Percentiles rank a stretch among this genome's conserved stretches.
Evolutionary conservation across 257 asterid genomes (phyloP).

Genomic region (Lycium barbarum): DNA sequence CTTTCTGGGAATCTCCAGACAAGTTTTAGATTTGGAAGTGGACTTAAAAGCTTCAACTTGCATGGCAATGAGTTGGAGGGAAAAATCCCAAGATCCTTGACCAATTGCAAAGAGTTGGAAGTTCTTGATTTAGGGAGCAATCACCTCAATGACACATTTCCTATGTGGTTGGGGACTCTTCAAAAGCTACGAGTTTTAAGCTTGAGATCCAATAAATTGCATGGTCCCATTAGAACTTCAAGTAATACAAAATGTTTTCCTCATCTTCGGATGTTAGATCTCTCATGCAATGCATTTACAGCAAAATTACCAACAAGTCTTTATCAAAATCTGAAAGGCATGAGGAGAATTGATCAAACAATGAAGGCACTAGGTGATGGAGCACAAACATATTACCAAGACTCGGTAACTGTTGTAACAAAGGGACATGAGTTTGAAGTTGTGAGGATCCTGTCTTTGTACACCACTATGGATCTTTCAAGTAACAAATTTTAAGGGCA

Average conservation of each 20-base stretch:
- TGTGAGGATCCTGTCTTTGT: not conserved
- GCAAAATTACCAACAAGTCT: not conserved
- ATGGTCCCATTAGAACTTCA: not conserved
- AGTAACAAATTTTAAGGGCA: too few relatives aligned
- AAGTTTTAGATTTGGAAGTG: not conserved
- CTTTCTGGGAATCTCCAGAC: not conserved
- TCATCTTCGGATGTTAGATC: not conserved
- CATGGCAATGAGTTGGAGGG: not conserved
- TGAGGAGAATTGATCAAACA: not conserved
- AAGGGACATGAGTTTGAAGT: not conserved
- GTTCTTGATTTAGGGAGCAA: not conserved
- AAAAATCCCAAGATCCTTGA: conserved; percentile 33
- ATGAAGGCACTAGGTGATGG: not conserved
- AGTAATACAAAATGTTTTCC: not conserved
- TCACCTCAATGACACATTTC: not conserved
- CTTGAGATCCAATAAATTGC: not conserved
- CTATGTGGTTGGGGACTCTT: conserved; percentile 1
- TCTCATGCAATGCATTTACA: conserved; percentile 5
- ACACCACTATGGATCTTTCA: not conserved
- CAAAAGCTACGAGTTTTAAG: not conserved
- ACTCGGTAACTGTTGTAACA: not conserved
- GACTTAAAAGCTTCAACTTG: conserved; percentile 7
- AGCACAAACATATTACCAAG: not conserved
- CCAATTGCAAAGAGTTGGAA: not conserved
- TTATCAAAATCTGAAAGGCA: not conserved